phyloP scores from a whole-genome alignment of 2,329 filamentous ascomycete species.

The Colletotrichum cordylinicola region DNA sequence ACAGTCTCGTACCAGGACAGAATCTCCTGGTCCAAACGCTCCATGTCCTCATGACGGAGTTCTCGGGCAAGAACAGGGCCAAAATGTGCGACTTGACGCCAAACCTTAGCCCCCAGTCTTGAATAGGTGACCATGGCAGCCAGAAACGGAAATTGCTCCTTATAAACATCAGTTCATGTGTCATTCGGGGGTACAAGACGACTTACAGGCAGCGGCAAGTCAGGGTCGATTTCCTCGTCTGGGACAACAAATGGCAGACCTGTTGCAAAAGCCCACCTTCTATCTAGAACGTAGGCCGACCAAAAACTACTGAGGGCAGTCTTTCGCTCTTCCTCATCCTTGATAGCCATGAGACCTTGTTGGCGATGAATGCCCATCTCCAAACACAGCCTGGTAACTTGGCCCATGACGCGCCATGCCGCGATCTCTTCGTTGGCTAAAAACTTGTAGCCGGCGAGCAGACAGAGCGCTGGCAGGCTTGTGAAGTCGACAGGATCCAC shows the following conservation, averaged over 20 bases:
- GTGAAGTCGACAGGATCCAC: conserved; percentile 53
- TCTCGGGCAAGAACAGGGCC: conserved; percentile 66
- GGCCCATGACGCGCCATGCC: conserved; percentile 86
- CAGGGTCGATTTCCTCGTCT: conserved; percentile 84
- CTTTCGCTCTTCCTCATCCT: conserved; percentile 70
- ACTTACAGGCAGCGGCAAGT: conserved; percentile 79
- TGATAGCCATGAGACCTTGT: conserved; percentile 74
- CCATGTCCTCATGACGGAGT: conserved; percentile 76
- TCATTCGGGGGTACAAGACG: neutral
- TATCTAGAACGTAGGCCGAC: conserved; percentile 85
- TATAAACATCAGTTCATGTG: conserved; percentile 23
- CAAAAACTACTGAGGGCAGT: conserved; percentile 80
- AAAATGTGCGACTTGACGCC: conserved; percentile 77
- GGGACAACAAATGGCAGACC: conserved; percentile 86
- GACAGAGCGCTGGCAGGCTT: conserved; percentile 56
- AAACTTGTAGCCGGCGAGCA: conserved; percentile 75
- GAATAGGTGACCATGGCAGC: conserved; percentile 87
- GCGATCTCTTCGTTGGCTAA: conserved; percentile 85
- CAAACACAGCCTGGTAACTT: conserved; percentile 79
- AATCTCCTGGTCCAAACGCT: conserved; percentile 82
- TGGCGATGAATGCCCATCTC: conserved; percentile 84
- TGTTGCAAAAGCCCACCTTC: conserved; percentile 88
- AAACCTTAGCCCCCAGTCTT: conserved; percentile 83
- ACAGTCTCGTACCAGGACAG: conserved; percentile 85
- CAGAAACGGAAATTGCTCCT: conserved; percentile 71